These are phyloP conservation scores for Ceratocystis papillata DNA, from an alignment of 2,329 filamentous ascomycete genomes.

Conservation along the genomic window DNA sequence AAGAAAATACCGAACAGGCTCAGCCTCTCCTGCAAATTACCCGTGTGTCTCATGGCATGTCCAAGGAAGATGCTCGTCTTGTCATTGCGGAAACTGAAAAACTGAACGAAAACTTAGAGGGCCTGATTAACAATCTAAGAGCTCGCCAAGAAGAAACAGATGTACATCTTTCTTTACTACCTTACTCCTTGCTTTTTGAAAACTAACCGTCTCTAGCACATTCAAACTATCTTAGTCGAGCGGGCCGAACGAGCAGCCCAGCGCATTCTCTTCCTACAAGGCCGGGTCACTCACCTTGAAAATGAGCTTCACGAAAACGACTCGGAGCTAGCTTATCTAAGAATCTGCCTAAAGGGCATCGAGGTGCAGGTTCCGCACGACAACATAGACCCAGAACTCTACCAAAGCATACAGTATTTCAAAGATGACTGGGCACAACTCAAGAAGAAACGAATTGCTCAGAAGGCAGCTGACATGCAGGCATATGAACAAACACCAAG, in stretches of 20 bases:
- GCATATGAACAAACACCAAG: slow-evolving; percentile 1
- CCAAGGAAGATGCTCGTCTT: slow-evolving; percentile 27
- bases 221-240: slow-evolving; percentile 49
- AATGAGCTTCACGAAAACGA: slow-evolving; percentile 46
- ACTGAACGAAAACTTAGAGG: slow-evolving; percentile 42
- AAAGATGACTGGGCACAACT: slow-evolving; percentile 49
- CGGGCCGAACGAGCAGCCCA: slow-evolving; percentile 48
- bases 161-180: slow-evolving; percentile 29
- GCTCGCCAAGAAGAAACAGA: slow-evolving; percentile 50
- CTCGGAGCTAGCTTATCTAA: slow-evolving; percentile 50
- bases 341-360: slow-evolving; percentile 51
- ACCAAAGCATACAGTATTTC: slow-evolving; percentile 50
- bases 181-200: slow-evolving; percentile 3
- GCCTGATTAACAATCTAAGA: slow-evolving; percentile 41
- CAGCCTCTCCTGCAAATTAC: background rate
- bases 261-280: slow-evolving; percentile 50
- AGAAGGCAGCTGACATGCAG: slow-evolving; percentile 4
- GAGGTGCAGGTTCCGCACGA: slow-evolving; percentile 46
- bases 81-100: slow-evolving; percentile 31
- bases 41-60: slow-evolving; percentile 19
- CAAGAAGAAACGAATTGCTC: slow-evolving; percentile 35
- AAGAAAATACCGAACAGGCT: slow-evolving; percentile 1
- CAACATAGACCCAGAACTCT: slow-evolving; percentile 47
- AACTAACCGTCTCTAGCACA: slow-evolving; percentile 39
- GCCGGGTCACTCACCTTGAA: slow-evolving; percentile 48